Base-by-base conservation (phyloP, 129 eudicot species). In the Tanacetum coccineum region DNA sequence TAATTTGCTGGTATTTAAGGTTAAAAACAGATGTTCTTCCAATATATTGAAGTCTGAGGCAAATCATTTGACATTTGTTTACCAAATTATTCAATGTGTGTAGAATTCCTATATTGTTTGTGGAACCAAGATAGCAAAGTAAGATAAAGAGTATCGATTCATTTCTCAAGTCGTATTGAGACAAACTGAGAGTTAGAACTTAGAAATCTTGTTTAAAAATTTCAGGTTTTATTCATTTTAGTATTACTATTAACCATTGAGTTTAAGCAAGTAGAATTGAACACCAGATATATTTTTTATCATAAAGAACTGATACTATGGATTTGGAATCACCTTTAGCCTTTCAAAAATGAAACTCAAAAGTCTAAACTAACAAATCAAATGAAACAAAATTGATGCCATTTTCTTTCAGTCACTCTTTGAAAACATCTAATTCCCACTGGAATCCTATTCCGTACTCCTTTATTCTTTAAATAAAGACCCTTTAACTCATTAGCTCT, bases 391-490 rank as follows among this genome's bases (percentile, higher is more conserved):
- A 62, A 52, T n/a, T 52, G 32, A 62, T 78, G 25, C 72, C 50
- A 44, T 59, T 74, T 51, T 52, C 58, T 59, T 66, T 71, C 21
- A 55, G 51, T 45, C 72, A 73, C 59, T 56, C 83, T 63, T 49
- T 52, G 44, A 68, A 21, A 19, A 60, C 76, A 65, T 67, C 72
- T 25, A 55, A 57, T 69, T 70, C 75, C 56, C 62, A 63, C 59
- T 18, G 64, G 83, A 74, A 74, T 79, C 80, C 52, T 13, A 74
- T 79, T 74, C 80, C 28, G 39, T 14, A 58, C 73, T 64, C 76
- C 83, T 69, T 79, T 79, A 79, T 79, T 79, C 80, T 58, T 52
- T 25, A 17, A 13, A 4, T 50, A 19, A 53, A 54, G 47, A 26
- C 71, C 52, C 59, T 60, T 75, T 64, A 22, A 14, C 50, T 40